Evolutionary conservation across 345 rosid genomes (phyloP).

Genomic region (Iberis pinnata): DNA sequence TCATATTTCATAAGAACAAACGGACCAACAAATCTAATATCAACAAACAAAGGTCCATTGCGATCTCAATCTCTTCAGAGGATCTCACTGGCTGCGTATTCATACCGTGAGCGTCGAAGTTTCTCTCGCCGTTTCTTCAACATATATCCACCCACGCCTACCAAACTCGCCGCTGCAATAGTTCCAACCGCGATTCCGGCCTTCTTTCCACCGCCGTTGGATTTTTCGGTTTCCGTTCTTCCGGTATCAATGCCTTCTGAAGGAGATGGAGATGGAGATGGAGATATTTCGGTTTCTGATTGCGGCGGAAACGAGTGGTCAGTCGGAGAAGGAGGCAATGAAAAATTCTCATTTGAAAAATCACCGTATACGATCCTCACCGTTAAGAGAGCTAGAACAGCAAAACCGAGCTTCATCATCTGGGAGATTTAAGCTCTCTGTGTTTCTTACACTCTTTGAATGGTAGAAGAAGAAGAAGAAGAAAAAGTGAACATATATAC

Average conservation of each 20-base stretch:
- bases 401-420: too few relatives aligned
- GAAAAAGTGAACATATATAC: too few relatives aligned
- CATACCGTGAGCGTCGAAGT: slow-evolving; percentile 43
- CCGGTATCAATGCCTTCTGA: slow-evolving; percentile 36
- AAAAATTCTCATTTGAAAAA: too few relatives aligned
- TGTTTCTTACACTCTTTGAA: too few relatives aligned
- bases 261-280: slow-evolving; percentile 8
- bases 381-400: slow-evolving; percentile 1
- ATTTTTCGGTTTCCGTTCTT: slow-evolving; percentile 35
- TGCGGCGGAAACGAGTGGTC: slow-evolving; percentile 3
- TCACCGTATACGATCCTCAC: background rate
- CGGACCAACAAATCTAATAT: too few relatives aligned
- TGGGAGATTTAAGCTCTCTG: too few relatives aligned
- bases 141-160: slow-evolving; percentile 44
- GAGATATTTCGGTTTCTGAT: slow-evolving; percentile 4
- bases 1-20: too few relatives aligned
- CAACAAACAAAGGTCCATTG: too few relatives aligned
- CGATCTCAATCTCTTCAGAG: too few relatives aligned
- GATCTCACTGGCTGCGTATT: slow-evolving; percentile 38
- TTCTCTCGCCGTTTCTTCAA: slow-evolving; percentile 69
- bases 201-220: slow-evolving; percentile 42
- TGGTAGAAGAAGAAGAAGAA: too few relatives aligned
- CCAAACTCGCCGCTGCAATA: slow-evolving; percentile 40
- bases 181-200: slow-evolving; percentile 52
- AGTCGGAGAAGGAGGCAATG: background rate